Conservation (phyloP, 2,329 filamentous ascomycete species). For the Ophiostoma montium region DNA sequence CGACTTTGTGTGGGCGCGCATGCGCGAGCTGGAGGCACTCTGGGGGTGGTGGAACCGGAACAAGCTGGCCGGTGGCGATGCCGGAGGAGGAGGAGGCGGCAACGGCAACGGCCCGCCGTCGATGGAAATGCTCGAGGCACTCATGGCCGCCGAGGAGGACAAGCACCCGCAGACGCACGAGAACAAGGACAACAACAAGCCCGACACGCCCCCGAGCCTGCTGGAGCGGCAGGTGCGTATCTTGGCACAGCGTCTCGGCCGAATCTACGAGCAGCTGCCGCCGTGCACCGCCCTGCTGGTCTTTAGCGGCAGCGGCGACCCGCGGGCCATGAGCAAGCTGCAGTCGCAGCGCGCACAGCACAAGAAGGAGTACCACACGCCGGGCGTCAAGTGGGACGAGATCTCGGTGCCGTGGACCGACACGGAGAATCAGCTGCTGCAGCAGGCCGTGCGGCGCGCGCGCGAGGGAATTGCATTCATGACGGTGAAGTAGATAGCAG, state of each 20-base stretch:
- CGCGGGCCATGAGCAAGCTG: conserved; percentile 49
- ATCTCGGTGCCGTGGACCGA: conserved; percentile 56
- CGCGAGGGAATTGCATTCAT: conserved; percentile 51
- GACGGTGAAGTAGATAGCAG: conserved; percentile 39
- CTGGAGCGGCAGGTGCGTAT: conserved; percentile 33
- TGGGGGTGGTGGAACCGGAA: conserved; percentile 56
- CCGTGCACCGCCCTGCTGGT: conserved; percentile 52
- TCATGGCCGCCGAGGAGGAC: conserved; percentile 8
- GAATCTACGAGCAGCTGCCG: conserved; percentile 44
- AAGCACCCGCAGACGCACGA: not conserved
- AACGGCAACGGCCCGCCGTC: conserved; percentile 23
- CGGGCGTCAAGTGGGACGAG: conserved; percentile 51
- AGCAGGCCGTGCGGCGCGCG: conserved; percentile 39
- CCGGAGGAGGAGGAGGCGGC: conserved; percentile 6
- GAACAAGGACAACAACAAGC: not conserved
- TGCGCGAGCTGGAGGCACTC: conserved; percentile 50
- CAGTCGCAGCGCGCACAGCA: conserved; percentile 46
- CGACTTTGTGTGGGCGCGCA: conserved; percentile 52
- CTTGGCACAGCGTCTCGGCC: conserved; percentile 34
- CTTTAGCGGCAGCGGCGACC: conserved; percentile 53
- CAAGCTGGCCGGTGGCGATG: conserved; percentile 18
- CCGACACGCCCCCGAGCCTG: conserved; percentile 4
- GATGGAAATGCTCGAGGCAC: conserved; percentile 12
- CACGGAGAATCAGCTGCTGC: conserved; percentile 47
- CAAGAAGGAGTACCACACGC: conserved; percentile 49